Evolutionary conservation across 106 monocot genomes (phyloP).

Genomic region (Xerophyta viscosa): DNA sequence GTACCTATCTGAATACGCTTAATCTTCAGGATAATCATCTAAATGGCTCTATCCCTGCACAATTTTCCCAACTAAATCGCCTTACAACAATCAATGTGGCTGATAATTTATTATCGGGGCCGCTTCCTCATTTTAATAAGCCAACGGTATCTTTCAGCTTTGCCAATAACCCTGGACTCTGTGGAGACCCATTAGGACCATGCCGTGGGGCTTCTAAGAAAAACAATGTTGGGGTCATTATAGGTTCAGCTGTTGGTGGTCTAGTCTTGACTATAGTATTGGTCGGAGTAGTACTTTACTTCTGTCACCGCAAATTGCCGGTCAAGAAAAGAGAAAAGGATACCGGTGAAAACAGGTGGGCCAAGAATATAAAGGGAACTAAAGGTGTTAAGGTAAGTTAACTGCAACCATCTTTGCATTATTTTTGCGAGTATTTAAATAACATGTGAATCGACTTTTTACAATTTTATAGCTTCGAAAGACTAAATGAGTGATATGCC

Average conservation of each 20-base stretch:
- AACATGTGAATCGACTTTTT: no score
- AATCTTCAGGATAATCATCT: constrained; percentile 61
- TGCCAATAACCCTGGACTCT: constrained; percentile 58
- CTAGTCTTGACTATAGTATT: constrained; percentile 26
- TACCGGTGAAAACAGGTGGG: constrained; percentile 51
- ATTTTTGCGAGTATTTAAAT: no score
- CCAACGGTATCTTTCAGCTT: constrained; percentile 2
- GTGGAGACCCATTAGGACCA: constrained; percentile 38
- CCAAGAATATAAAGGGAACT: constrained; percentile 43
- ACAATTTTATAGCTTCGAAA: no score
- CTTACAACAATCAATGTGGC: constrained; percentile 55
- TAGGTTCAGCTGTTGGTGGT: constrained; percentile 55
- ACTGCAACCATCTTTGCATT: not conserved
- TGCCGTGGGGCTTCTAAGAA: constrained; percentile 32
- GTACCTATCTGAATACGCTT: constrained; percentile 52
- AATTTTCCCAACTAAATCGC: constrained; percentile 36
- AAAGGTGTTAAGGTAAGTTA: constrained; percentile 47
- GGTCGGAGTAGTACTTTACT: constrained; percentile 37
- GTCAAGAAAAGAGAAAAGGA: constrained; percentile 45
- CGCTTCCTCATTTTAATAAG: constrained; percentile 29
- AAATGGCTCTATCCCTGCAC: constrained; percentile 51
- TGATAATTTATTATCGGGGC: constrained; percentile 52
- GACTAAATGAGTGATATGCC: not conserved
- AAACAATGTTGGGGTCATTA: constrained; percentile 30
- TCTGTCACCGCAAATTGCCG: constrained; percentile 40